Base-by-base conservation (phyloP, 2,329 filamentous ascomycete genomes). In the Botrytis paeoniae region DNA sequence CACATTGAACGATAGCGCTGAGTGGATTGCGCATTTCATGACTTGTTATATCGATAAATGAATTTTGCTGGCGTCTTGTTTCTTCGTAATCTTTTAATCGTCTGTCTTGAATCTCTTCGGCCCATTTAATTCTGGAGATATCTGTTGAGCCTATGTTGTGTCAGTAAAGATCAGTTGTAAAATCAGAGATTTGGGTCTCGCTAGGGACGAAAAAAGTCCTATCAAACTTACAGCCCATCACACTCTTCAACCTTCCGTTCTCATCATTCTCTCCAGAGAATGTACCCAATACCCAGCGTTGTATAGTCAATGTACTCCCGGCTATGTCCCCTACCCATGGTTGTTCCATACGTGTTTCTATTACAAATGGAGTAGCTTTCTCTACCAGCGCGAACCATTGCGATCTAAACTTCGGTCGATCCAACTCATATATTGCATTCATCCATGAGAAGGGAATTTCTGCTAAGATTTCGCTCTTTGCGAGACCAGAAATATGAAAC, bases 201-300 rank as follows among this genome's bases (percentile, higher is more conserved):
- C 22, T 35, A 59, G 16, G 8, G 48, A 16, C 32, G 51, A 25
- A 39, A 4, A 37, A 22, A 29, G 25, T 25, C 12, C 25, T 29
- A 51, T 41, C 6, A 57, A 57, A 71, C 69, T 71, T 65, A 71
- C 69, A 71, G 18, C 92, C 92, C 78, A 95, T 94, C 4, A 94
- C 91, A 75, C 90, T 89, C 82, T 93, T 93, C 70, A 94, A 85
- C 43, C 84, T 83, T 5, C 91, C 92, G 41, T 88, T 83, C 1
- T 85, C 83, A 74, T 91, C 86, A 78, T 88, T 91, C 78, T 95
- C 92, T 0, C 92, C 92, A 76, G 92, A 94, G 0, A 91, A 92
- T 71, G 89, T 92, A 85, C 94, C 91, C 37, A 94, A 82, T 0
- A 92, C 92, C 92, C 92, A 95, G 0, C 91, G 91, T 91, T 91